phyloP scores from a whole-genome alignment of 1,284 basidiomycete species.

The Coriolopsis trogii region DNA sequence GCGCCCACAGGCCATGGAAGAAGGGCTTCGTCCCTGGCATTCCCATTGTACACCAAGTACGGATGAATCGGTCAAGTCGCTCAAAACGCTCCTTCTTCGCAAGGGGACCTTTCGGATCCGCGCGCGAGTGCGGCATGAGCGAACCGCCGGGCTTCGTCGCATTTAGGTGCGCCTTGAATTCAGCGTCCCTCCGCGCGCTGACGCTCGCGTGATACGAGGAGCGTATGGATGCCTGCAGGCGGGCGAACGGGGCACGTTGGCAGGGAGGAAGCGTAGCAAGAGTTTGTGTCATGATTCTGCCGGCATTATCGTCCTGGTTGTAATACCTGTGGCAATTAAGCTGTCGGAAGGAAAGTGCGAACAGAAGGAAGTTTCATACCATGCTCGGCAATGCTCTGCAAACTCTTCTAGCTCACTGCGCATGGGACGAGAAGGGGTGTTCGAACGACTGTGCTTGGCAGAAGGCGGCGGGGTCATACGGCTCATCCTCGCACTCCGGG shows the following conservation, averaged over 20 bases:
- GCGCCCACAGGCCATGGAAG: slow-evolving; percentile 75
- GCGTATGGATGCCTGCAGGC: slow-evolving; percentile 75
- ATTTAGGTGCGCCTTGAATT: slow-evolving; percentile 75
- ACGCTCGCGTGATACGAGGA: slow-evolving; percentile 76
- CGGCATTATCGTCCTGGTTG: slow-evolving; percentile 73
- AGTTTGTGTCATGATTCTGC: slow-evolving; percentile 76
- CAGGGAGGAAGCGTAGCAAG: slow-evolving; percentile 74
- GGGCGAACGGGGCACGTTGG: slow-evolving; percentile 75
- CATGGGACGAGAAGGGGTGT: slow-evolving; percentile 56
- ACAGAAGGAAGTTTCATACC: slow-evolving; percentile 46
- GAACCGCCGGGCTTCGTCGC: slow-evolving; percentile 75
- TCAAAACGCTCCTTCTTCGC: slow-evolving; percentile 78
- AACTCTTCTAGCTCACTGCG: slow-evolving; percentile 71
- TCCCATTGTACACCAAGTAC: slow-evolving; percentile 76
- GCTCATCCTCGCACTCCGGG: slow-evolving; percentile 51
- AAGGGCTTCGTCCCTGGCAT: slow-evolving; percentile 83
- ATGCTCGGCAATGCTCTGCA: slow-evolving; percentile 70
- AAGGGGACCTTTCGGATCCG: slow-evolving; percentile 55
- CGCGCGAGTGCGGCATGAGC: slow-evolving; percentile 66
- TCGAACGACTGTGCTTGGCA: slow-evolving; percentile 53
- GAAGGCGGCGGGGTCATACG: slow-evolving; percentile 55
- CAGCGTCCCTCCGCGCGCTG: slow-evolving; percentile 67
- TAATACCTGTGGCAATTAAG: slow-evolving; percentile 61
- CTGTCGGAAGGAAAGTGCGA: slow-evolving; percentile 1
- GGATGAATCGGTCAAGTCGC: slow-evolving; percentile 68